Base-by-base conservation (phyloP, 768 basidiomycete genomes). In the Termitomyces sp. region DNA sequence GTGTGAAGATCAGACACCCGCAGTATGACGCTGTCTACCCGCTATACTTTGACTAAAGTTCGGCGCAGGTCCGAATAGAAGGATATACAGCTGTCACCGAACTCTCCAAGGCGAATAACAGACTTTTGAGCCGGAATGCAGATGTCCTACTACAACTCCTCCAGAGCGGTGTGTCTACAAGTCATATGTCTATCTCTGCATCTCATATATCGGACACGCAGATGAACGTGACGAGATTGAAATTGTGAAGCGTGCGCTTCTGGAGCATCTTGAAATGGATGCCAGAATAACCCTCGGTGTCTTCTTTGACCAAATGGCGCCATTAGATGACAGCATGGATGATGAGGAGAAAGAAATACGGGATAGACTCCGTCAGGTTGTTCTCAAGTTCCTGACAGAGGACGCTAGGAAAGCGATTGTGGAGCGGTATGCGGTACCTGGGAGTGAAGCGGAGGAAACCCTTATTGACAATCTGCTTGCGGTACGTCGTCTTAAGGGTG, bases 111-210 rank as follows among this genome's bases (percentile, higher is more conserved):
- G 76, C 75, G 55, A 76, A 83, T 56, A 74, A 66, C 48, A 83
- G 79, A 64, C 84, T 81, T 80, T 76, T 88, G 52, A 85, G 83
- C 67, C 72, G 88, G 62, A 90, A 90, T 67, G 82, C 84, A 3
- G 88, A 90, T 68, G 88, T 90, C 3, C 73, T 90, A 20, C 75
- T 90, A n/a, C 88, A 90, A 60, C 70, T 90, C 16, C 75, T 90
- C 9, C 88, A 89, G 67, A 86, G 85, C 62, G 87, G 87, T 88
- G 66, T 68, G 85, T 75, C 10, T 38, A 48, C 7, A 16, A 20
- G 33, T 41, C 36, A 18, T 20, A 20, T 28, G 35, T n/a, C 32
- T 52, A 33, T 16, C 32, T 32, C 32, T 8, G 47, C 9, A 14
- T 33, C 47, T 63, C 9, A 53, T 41, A 24, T 52, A 14, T 5